Evolutionary conservation across 148 eudicot species (phyloP).

Genomic region (Selenicereus undatus): DNA sequence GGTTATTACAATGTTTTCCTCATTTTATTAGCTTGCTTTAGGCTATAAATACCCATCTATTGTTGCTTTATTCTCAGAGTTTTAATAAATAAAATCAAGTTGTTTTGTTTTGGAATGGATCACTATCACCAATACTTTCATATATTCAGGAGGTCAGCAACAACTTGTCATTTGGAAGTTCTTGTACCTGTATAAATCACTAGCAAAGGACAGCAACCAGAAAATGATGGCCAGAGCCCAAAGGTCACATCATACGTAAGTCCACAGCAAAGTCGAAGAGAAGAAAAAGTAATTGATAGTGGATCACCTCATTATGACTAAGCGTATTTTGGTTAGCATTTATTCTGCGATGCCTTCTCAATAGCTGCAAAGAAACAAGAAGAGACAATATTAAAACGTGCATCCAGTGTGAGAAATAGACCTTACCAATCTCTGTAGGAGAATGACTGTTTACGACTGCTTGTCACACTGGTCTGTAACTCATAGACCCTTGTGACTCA

Average conservation of each 20-base stretch:
- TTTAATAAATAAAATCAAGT: no score
- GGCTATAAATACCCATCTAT: no score
- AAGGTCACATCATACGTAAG: background rate
- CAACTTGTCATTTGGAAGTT: background rate
- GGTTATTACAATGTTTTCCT: no score
- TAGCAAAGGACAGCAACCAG: background rate
- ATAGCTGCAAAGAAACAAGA: conserved; percentile 38
- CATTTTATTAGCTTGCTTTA: no score
- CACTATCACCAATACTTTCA: background rate
- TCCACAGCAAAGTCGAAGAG: background rate
- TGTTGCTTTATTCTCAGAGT: no score
- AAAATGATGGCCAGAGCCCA: no score
- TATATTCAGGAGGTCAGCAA: background rate
- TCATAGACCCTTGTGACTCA: background rate
- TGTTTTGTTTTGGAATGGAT: no score
- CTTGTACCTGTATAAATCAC: background rate
- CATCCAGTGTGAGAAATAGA: background rate
- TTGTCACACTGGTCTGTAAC: background rate
- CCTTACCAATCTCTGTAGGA: background rate
- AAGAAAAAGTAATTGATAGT: background rate
- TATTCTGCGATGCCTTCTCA: conserved; percentile 83
- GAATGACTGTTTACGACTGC: background rate
- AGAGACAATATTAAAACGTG: conserved; percentile 13
- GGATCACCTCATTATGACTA: conserved; percentile 63
- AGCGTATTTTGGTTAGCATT: conserved; percentile 51